These are phyloP conservation scores for Albizia julibrissin DNA, from an alignment of 306 rosid species.

Conservation along the genomic window DNA sequence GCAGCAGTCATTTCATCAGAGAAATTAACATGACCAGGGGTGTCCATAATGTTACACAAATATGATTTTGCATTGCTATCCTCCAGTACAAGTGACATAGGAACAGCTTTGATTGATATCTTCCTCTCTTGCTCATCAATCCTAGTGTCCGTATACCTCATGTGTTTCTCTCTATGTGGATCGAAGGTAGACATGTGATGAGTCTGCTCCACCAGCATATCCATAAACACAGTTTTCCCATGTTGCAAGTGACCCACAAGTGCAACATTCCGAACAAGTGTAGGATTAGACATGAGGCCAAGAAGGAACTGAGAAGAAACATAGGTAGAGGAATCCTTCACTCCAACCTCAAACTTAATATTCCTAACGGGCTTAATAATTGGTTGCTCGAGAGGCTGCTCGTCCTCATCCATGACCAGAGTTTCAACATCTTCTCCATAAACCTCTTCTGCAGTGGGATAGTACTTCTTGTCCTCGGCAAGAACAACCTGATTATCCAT, in stretches of 20 bases:
- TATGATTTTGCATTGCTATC: conserved; percentile 84
- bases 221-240: conserved; percentile 98
- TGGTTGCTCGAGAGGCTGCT: conserved; percentile 78
- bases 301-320: conserved; percentile 80
- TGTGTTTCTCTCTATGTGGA: conserved; percentile 74
- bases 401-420: conserved; percentile 97
- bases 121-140: conserved; percentile 92
- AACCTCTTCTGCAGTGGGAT: conserved; percentile 94
- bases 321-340: conserved; percentile 90
- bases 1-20: conserved; percentile 99
- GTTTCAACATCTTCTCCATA: conserved; percentile 97
- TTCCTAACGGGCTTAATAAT: conserved; percentile 79
- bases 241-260: conserved; percentile 93
- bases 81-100: conserved; percentile 95
- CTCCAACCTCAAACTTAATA: conserved; percentile 90
- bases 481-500: conserved; percentile 89
- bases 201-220: conserved; percentile 94
- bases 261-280: conserved; percentile 79
- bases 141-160: conserved; percentile 88
- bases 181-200: conserved; percentile 95
- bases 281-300: conserved; percentile 94
- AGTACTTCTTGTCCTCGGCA: conserved; percentile 95
- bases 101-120: conserved; percentile 90
- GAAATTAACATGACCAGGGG: conserved; percentile 95
- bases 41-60: conserved; percentile 87